Conservation (phyloP, 2,329 filamentous ascomycete species). For the Aspergillus tubingensis region DNA sequence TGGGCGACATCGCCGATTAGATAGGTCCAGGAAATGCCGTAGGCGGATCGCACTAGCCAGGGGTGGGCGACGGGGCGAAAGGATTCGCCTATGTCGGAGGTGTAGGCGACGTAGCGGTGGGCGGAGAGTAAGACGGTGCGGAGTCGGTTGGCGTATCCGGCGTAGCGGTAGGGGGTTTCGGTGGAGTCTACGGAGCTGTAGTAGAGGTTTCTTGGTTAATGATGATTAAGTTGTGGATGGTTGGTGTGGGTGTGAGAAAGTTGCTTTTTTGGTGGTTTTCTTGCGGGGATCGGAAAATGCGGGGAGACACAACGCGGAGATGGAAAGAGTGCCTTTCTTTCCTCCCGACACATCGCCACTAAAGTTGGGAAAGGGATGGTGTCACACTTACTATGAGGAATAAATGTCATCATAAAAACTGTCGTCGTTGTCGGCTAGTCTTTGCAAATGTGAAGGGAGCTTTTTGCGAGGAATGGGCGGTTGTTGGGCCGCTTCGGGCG, state of each 20-base stretch:
- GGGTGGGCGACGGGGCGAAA: constrained; percentile 93
- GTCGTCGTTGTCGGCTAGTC: constrained; percentile 63
- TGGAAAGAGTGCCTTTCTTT: too few species aligned
- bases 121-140: constrained; percentile 86
- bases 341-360: too few species aligned
- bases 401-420: constrained; percentile 76
- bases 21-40: constrained; percentile 91
- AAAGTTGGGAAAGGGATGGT: too few species aligned
- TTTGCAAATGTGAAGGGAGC: constrained; percentile 58
- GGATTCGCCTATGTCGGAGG: constrained; percentile 92
- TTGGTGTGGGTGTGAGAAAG: not conserved
- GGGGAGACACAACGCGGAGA: not conserved
- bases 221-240: too few species aligned
- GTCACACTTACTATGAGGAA: constrained; percentile 69
- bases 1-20: constrained; percentile 85
- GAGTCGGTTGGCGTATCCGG: constrained; percentile 82
- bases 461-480: constrained; percentile 53
- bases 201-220: constrained; percentile 10
- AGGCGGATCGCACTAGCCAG: constrained; percentile 75
- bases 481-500: constrained; percentile 26
- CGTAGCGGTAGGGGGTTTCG: constrained; percentile 83
- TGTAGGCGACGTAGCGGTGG: constrained; percentile 96
- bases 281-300: not conserved
- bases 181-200: constrained; percentile 75
- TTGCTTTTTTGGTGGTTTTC: not conserved